These are phyloP conservation scores for Penicillium sp. DNA, from an alignment of 2,329 filamentous ascomycete genomes.

Conservation along the genomic window DNA sequence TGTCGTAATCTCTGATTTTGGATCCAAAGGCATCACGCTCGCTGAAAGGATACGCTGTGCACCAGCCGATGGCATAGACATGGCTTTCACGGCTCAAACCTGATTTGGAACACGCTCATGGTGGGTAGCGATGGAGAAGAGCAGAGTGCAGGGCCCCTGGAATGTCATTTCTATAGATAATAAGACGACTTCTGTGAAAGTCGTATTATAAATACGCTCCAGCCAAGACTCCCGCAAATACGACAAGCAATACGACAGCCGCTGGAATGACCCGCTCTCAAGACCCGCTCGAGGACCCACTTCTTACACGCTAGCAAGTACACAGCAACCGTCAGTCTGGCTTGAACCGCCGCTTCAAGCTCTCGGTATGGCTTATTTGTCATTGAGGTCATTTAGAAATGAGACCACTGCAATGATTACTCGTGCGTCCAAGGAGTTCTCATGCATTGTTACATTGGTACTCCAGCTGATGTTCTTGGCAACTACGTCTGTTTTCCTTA, in stretches of 20 bases:
- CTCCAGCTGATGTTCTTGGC: not conserved
- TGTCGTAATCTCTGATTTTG: too few species aligned
- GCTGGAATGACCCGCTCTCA: not conserved
- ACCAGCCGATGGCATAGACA: not conserved
- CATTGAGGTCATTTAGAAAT: not conserved
- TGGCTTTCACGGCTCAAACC: not conserved
- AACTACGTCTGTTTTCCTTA: not conserved
- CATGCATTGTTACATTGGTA: too few species aligned
- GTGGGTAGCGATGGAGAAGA: not conserved
- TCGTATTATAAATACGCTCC: slow-evolving; percentile 28
- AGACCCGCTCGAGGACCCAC: not conserved
- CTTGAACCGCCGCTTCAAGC: not conserved
- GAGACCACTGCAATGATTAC: too few species aligned
- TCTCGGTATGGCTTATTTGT: not conserved
- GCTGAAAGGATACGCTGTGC: not conserved
- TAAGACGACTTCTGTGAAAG: not conserved
- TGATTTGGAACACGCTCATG: not conserved
- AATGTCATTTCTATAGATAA: not conserved
- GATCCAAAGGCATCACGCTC: not conserved
- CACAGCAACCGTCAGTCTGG: not conserved
- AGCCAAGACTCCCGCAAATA: not conserved
- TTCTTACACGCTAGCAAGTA: not conserved
- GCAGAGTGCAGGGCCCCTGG: not conserved
- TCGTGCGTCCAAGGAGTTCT: too few species aligned
- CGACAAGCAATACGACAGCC: slow-evolving; percentile 2